Conservation (phyloP, 2,329 filamentous ascomycete genomes). For the Cercospora sp. region DNA sequence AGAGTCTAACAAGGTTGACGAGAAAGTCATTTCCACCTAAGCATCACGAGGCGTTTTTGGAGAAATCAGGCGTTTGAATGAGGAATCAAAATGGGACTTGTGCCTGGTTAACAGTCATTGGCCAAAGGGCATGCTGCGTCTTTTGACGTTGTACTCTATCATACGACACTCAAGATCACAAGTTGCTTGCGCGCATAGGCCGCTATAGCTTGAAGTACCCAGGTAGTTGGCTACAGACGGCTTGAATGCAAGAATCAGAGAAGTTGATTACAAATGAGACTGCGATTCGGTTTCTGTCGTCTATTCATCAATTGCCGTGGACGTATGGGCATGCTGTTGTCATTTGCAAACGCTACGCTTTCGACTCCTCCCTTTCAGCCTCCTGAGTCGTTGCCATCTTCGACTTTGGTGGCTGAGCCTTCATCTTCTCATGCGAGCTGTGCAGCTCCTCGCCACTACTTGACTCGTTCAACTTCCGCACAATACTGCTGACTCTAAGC, state of each 20-base stretch:
- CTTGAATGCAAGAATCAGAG: background rate
- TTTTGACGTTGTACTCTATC: background rate
- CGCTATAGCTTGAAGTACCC: background rate
- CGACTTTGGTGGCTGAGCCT: background rate
- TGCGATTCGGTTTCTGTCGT: background rate
- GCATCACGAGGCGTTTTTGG: conserved; percentile 1
- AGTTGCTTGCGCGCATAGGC: background rate
- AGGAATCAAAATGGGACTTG: background rate
- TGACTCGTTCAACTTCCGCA: conserved; percentile 12
- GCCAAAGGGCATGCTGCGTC: background rate
- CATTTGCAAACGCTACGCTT: background rate
- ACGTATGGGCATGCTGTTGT: background rate
- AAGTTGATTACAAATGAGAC: background rate
- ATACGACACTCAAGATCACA: background rate
- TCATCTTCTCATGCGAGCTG: background rate
- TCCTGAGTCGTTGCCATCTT: background rate
- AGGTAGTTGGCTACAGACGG: background rate
- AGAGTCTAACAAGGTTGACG: background rate
- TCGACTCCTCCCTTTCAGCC: background rate
- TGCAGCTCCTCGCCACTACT: conserved; percentile 5
- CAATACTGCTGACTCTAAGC: conserved; percentile 20
- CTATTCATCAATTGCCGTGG: background rate
- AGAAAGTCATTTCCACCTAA: background rate
- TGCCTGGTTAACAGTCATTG: background rate
- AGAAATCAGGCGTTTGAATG: background rate